These are phyloP conservation scores for Ilyonectria sp. DNA, from an alignment of 2,329 filamentous ascomycete species.

Conservation along the genomic window DNA sequence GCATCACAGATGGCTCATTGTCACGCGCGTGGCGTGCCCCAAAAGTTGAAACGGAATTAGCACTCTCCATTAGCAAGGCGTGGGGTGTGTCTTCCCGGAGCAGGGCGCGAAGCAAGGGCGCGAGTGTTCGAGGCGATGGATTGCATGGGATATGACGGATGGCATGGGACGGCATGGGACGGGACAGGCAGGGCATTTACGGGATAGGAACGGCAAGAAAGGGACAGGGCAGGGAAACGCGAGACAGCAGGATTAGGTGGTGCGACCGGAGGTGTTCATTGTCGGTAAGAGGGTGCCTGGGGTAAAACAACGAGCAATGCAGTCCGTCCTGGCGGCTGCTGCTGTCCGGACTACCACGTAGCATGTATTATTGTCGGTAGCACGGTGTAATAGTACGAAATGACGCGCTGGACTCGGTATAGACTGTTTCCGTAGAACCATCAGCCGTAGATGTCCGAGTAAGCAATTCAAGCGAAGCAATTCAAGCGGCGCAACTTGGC, in stretches of 20 bases:
- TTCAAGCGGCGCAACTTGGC: conserved; percentile 16
- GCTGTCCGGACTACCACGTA: not conserved
- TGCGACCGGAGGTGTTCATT: conserved; percentile 17
- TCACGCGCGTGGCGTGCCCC: conserved; percentile 8
- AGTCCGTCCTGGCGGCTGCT: not conserved
- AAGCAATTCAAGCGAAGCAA: conserved; percentile 24
- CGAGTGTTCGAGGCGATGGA: conserved; percentile 14
- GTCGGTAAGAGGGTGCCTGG: conserved; percentile 1
- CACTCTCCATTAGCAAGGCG: conserved; percentile 14
- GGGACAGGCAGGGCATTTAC: conserved; percentile 1
- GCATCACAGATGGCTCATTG: conserved; percentile 5
- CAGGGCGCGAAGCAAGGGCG: conserved; percentile 1
- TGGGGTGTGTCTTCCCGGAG: conserved; percentile 13
- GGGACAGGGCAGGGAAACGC: conserved; percentile 14
- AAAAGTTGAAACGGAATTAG: conserved; percentile 17
- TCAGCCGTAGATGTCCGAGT: conserved; percentile 18
- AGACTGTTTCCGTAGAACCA: not conserved
- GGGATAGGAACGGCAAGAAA: conserved; percentile 13
- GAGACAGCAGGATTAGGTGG: conserved; percentile 22
- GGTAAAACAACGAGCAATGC: conserved; percentile 5
- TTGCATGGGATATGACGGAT: conserved; percentile 1
- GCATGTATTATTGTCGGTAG: not conserved
- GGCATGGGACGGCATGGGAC: conserved; percentile 7
- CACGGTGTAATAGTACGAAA: too few species aligned
- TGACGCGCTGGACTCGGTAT: not conserved